These are phyloP conservation scores for Aspergillus caelatus DNA, from an alignment of 2,329 filamentous ascomycete species.

Conservation along the genomic window DNA sequence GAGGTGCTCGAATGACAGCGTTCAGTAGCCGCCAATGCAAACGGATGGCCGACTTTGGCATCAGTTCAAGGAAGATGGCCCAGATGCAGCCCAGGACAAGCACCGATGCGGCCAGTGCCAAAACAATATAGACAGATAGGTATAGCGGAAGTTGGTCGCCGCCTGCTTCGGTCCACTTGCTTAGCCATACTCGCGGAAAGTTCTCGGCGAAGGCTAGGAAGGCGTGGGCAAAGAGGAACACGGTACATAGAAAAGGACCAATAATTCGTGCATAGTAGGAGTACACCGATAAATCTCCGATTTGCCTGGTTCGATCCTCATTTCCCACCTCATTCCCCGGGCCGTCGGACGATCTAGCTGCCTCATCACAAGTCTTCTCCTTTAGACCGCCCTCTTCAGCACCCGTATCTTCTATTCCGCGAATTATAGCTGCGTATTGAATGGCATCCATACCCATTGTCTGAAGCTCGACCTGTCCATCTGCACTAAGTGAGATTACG, in stretches of 20 bases:
- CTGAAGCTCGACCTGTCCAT: conserved; percentile 2
- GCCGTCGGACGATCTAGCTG: background rate
- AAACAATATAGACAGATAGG: background rate
- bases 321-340: conserved; percentile 2
- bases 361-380: background rate
- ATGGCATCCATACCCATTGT: background rate
- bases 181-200: conserved; percentile 24
- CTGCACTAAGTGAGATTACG: background rate
- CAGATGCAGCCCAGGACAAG: background rate
- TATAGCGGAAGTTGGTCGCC: background rate
- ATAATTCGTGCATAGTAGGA: background rate
- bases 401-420: background rate
- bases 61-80: conserved; percentile 6
- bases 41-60: conserved; percentile 7
- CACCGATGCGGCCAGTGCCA: background rate
- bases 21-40: conserved; percentile 12
- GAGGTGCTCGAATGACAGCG: conserved; percentile 16
- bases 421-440: background rate
- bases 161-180: conserved; percentile 29
- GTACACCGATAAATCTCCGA: conserved; percentile 3
- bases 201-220: background rate
- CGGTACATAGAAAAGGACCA: background rate
- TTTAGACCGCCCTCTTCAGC: background rate
- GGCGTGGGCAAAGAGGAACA: background rate
- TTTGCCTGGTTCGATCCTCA: background rate